A percentile compares a stretch with the other conserved stretches of the same genome.
Evolutionary conservation across 352 stramenopile species (phyloP).

Genomic region (Albugo candida): DNA sequence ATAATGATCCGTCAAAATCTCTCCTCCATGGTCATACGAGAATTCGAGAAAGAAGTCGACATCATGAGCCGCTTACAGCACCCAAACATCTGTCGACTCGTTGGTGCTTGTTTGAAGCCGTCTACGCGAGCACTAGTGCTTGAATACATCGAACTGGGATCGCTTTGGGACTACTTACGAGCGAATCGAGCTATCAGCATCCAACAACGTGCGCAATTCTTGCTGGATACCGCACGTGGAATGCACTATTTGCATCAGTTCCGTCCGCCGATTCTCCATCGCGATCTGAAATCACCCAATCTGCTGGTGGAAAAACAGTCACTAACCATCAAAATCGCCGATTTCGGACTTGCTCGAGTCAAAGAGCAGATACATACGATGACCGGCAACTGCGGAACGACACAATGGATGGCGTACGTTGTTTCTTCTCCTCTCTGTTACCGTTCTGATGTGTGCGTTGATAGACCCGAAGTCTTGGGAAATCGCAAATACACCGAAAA

Average conservation of each 20-base stretch:
- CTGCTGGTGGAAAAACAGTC: slow-evolving; percentile 56
- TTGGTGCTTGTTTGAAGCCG: slow-evolving; percentile 86
- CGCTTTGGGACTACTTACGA: slow-evolving; percentile 83
- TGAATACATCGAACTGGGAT: slow-evolving; percentile 84
- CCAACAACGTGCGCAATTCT: slow-evolving; percentile 31
- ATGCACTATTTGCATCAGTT: slow-evolving; percentile 82
- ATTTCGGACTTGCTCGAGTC: slow-evolving; percentile 82
- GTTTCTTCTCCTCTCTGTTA: background rate
- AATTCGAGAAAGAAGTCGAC: slow-evolving; percentile 67
- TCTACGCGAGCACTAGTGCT: slow-evolving; percentile 90
- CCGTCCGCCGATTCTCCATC: slow-evolving; percentile 69
- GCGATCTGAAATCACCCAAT: slow-evolving; percentile 83
- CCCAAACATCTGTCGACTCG: slow-evolving; percentile 93
- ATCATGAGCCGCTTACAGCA: slow-evolving; percentile 85
- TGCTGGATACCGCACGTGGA: slow-evolving; percentile 52
- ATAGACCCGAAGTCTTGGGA: slow-evolving; percentile 67
- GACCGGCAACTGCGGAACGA: slow-evolving; percentile 81
- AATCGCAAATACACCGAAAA: slow-evolving; percentile 87
- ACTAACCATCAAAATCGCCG: slow-evolving; percentile 80
- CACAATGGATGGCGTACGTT: slow-evolving; percentile 63
- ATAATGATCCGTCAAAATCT: slow-evolving; percentile 55
- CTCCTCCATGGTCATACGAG: slow-evolving; percentile 33
- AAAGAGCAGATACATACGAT: slow-evolving; percentile 85
- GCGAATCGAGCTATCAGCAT: slow-evolving; percentile 15
- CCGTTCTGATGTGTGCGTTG: background rate